phyloP scores from a whole-genome alignment of 78 protist genomes.

The Dictyostelium firmibasis region DNA sequence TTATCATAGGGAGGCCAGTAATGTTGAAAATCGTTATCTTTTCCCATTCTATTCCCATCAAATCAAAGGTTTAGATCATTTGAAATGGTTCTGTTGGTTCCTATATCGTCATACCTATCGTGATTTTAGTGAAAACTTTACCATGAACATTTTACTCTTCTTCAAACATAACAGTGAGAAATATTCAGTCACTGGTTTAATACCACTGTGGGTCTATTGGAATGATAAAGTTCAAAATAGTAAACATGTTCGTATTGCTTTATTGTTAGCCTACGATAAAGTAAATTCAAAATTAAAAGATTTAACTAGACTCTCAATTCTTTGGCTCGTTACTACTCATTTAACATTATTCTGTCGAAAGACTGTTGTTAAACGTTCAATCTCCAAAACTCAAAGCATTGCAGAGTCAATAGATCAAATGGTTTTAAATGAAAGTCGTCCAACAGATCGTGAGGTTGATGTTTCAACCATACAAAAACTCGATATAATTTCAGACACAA shows the following conservation, averaged over 20 bases:
- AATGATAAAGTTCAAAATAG: not conserved
- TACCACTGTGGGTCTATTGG: slow-evolving; percentile 43
- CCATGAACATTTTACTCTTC: slow-evolving; percentile 35
- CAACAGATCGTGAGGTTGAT: not conserved
- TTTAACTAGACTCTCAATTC: not conserved
- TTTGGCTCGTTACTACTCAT: slow-evolving; percentile 39
- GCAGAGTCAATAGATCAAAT: not conserved
- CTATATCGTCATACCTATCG: slow-evolving; percentile 61
- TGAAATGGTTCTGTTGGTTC: slow-evolving; percentile 42
- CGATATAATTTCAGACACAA: not conserved
- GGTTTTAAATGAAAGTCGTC: not conserved
- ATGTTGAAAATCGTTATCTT: slow-evolving; percentile 46
- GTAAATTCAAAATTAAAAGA: not conserved
- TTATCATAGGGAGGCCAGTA: slow-evolving; percentile 49
- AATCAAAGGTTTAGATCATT: slow-evolving; percentile 68
- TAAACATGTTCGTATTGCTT: slow-evolving; percentile 11
- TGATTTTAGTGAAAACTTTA: slow-evolving; percentile 33
- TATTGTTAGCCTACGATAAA: slow-evolving; percentile 23
- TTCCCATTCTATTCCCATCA: slow-evolving; percentile 75
- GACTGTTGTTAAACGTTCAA: not conserved
- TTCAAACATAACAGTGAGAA: slow-evolving; percentile 11
- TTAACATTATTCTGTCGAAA: not conserved
- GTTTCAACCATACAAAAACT: not conserved
- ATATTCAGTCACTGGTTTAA: not conserved
- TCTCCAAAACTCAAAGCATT: not conserved